Base-by-base conservation (phyloP, 106 monocot genomes). In the Alisma plantagoaquatica region DNA sequence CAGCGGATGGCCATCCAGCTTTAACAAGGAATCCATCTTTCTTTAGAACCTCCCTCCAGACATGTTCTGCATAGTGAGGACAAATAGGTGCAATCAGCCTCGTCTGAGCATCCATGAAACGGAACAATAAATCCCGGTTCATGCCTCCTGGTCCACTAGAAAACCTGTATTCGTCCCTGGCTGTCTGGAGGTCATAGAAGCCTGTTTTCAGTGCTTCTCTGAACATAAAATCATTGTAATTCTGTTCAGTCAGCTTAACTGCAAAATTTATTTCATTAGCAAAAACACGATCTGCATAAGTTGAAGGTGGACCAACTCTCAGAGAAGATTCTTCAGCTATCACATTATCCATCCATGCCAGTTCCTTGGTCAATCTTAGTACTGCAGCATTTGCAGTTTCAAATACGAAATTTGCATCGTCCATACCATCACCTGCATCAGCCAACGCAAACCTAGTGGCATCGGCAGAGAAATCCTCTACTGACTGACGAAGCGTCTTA, bases 381-480 rank as follows among this genome's bases (percentile, higher is more conserved):
- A 91, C 81, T 24, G 91, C 91, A 54, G 91, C 77, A 77, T 91
- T 91, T 53, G 91, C 81, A 30, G 91, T 91, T 51, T 85, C 91
- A 46, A 75, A 81, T 14, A 91, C 91, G 54, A 91, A 91, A 47
- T 86, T 91, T 46, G 85, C 85, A 62, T 91, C 91, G 55, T 91
- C 91, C 85, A 91, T 78, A 21, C 80, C 81, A 63, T 91, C 91
- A 10, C 91, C 91, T 47, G 91, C 81, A 67, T 91, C 91, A 26
- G 91, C 85, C 47, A 91, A 77, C 30, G 91, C 56, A 50, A 91
- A 85, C 25, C 91, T 71, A 49, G 91, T 91, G 17, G 91, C 91
- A 68, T 91, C 91, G 27, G 85, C 42, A 22, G 84, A 81, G 45
- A 72, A 91, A 29, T 86, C 80, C 46, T 91, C 81, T 14, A 91